A percentile compares a stretch with the other conserved stretches of the same genome.
Evolutionary conservation across 805 yeast species (phyloP).

Genomic region (Komagataella populi): DNA sequence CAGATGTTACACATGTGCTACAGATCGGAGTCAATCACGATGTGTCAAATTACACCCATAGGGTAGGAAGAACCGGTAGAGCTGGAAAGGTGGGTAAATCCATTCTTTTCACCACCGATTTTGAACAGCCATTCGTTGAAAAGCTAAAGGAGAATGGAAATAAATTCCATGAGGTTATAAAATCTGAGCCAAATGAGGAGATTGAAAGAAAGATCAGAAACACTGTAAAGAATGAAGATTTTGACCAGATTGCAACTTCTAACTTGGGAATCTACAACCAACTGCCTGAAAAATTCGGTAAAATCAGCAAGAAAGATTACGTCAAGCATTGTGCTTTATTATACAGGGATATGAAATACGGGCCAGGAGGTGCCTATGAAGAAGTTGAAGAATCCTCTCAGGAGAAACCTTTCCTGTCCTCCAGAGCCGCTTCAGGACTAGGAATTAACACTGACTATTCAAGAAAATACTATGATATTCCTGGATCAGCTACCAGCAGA

Average conservation of each 20-base stretch:
- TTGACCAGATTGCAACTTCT: constrained; percentile 1
- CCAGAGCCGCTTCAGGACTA: constrained; percentile 11
- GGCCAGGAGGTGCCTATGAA: background rate
- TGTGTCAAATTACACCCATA: constrained; percentile 73
- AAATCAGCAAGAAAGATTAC: constrained; percentile 2
- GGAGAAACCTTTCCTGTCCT: constrained; percentile 7
- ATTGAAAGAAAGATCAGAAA: constrained; percentile 21
- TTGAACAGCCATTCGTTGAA: constrained; percentile 43
- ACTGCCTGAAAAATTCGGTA: constrained; percentile 5
- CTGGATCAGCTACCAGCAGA: constrained; percentile 12
- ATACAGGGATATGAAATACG: constrained; percentile 3
- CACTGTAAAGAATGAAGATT: constrained; percentile 10
- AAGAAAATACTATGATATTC: constrained; percentile 16
- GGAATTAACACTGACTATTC: constrained; percentile 13
- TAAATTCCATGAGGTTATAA: constrained; percentile 28
- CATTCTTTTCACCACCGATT: constrained; percentile 37
- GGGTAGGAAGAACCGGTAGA: constrained; percentile 94
- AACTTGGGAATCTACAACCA: constrained; percentile 5
- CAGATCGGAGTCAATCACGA: constrained; percentile 73
- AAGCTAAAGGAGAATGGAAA: constrained; percentile 41
- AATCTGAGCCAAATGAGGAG: constrained; percentile 23
- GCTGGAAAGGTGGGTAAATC: constrained; percentile 76
- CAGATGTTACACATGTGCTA: constrained; percentile 70
- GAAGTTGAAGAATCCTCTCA: constrained; percentile 6
- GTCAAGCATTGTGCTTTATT: constrained; percentile 5